These are phyloP conservation scores for Proliferodiscus dingleyae DNA, from an alignment of 2,329 filamentous ascomycete species.

Conservation along the genomic window DNA sequence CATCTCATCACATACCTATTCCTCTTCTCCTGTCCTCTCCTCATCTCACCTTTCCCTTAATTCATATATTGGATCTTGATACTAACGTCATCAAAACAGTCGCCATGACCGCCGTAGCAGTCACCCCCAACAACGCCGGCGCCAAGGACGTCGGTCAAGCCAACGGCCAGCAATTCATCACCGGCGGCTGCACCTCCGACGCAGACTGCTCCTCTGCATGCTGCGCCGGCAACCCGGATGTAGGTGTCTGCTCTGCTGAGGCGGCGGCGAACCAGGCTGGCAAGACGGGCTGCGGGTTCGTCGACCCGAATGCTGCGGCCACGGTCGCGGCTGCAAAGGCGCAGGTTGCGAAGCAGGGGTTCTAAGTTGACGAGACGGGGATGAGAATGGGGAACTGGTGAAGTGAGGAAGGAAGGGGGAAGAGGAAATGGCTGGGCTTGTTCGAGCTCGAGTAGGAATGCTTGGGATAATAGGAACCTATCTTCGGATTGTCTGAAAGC, in stretches of 20 bases:
- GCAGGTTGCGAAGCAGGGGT: conserved; percentile 32
- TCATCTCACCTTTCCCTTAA: too few species aligned
- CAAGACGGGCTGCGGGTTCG: conserved; percentile 36
- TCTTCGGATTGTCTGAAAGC: too few species aligned
- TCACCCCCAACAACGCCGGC: conserved; percentile 33
- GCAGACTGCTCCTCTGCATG: conserved; percentile 33
- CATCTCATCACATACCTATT: not conserved
- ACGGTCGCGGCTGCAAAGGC: conserved; percentile 20
- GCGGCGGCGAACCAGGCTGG: conserved; percentile 35
- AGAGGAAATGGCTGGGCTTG: not conserved
- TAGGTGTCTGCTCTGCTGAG: conserved; percentile 34
- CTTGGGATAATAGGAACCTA: too few species aligned
- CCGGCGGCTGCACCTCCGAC: conserved; percentile 34
- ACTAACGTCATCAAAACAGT: conserved; percentile 24
- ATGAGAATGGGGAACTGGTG: not conserved
- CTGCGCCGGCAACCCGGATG: conserved; percentile 29
- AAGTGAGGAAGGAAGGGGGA: not conserved
- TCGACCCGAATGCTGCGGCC: conserved; percentile 32
- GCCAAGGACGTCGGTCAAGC: conserved; percentile 34
- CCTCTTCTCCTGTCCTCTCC: too few species aligned
- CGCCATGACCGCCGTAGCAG: conserved; percentile 28
- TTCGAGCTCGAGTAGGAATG: too few species aligned
- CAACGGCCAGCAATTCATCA: conserved; percentile 35
- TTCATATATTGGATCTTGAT: too few species aligned
- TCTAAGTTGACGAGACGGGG: conserved; percentile 9